Percentiles rank a stretch among this genome's conserved stretches.
Conservation (phyloP, 75 land plant genomes). For the Picea sitchensis region DNA sequence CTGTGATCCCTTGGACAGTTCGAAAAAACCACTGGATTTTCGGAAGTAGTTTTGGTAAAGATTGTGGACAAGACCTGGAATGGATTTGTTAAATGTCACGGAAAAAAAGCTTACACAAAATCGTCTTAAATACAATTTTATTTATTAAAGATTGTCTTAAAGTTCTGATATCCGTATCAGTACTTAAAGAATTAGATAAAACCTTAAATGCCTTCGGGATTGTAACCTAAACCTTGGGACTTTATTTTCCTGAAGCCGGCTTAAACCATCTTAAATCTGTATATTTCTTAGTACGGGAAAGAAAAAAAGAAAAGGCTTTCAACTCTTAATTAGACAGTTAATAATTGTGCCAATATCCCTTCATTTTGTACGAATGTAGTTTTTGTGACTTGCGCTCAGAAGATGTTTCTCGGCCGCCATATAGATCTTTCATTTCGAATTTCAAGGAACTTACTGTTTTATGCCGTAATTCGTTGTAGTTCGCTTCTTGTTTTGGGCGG, state of each 20-base stretch:
- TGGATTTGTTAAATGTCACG: not conserved
- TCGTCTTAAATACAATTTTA: not conserved
- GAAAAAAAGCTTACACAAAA: not conserved
- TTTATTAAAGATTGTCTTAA: not conserved
- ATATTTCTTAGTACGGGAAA: not conserved
- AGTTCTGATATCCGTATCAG: not conserved
- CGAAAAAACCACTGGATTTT: not conserved
- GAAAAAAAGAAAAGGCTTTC: not conserved
- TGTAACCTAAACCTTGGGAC: not conserved
- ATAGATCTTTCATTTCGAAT: not conserved
- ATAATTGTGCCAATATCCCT: not conserved
- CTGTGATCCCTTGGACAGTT: not conserved
- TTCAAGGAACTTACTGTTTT: not conserved
- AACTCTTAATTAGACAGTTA: not conserved
- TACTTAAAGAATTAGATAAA: not conserved
- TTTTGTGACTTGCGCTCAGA: not conserved
- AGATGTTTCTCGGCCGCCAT: not conserved
- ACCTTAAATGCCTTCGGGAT: constrained; percentile 4
- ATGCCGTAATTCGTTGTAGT: not conserved
- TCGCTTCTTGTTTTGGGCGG: not conserved
- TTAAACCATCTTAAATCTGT: not conserved
- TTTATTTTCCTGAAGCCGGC: not conserved
- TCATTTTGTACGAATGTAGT: not conserved
- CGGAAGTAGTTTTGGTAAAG: constrained; percentile 1
- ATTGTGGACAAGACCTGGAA: not conserved